phyloP scores from a whole-genome alignment of 768 basidiomycete species.

The Imleria badia region DNA sequence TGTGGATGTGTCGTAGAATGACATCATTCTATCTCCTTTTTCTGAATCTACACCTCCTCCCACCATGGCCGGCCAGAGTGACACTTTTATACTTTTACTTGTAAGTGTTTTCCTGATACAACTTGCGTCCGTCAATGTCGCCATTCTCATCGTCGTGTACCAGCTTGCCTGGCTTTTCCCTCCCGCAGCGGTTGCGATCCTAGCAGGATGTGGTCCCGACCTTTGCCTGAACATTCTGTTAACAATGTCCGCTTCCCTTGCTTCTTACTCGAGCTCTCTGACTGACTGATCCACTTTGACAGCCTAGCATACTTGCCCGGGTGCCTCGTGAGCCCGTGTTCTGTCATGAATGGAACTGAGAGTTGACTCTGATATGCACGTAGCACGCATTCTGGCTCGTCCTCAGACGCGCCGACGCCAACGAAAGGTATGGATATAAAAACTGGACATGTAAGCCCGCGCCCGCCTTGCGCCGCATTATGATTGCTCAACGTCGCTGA shows the following conservation, averaged over 20 bases:
- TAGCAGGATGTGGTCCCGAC: slow-evolving; percentile 81
- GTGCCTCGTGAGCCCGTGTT: slow-evolving; percentile 38
- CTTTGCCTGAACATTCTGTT: slow-evolving; percentile 78
- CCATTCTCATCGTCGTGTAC: background rate
- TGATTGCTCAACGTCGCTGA: background rate
- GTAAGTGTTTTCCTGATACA: background rate
- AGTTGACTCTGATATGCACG: background rate
- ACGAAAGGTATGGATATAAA: slow-evolving; percentile 42
- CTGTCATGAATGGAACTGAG: background rate
- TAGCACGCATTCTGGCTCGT: slow-evolving; percentile 87
- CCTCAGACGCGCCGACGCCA: slow-evolving; percentile 78
- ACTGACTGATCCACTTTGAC: background rate
- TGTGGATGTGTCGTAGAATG: slow-evolving; percentile 17
- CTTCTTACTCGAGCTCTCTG: background rate
- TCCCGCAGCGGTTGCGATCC: slow-evolving; percentile 69
- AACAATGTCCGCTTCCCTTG: slow-evolving; percentile 57
- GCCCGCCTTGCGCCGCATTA: background rate
- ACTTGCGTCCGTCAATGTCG: rapidly evolving
- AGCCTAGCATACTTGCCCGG: slow-evolving; percentile 78
- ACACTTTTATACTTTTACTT: slow-evolving; percentile 7
- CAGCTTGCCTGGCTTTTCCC: slow-evolving; percentile 78
- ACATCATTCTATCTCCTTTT: slow-evolving; percentile 20
- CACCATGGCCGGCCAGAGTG: slow-evolving; percentile 17
- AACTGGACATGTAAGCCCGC: slow-evolving; percentile 26
- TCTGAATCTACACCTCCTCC: background rate